Percentiles rank a stretch among this genome's conserved stretches.
Evolutionary conservation across 2,329 filamentous ascomycete species (phyloP).

Genomic region (Curvularia sp.): DNA sequence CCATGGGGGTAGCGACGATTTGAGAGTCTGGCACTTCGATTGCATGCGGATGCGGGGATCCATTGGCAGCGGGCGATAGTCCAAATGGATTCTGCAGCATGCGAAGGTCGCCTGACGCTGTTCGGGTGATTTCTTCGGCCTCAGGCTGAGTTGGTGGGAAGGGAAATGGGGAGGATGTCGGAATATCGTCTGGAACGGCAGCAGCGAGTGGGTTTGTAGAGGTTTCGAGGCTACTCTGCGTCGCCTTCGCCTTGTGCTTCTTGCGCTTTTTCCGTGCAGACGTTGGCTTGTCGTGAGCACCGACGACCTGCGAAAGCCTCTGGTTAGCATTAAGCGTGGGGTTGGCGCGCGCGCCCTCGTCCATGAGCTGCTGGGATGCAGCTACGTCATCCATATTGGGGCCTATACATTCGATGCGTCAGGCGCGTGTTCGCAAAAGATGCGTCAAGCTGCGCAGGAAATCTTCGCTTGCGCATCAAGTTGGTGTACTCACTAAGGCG

Average conservation of each 20-base stretch:
- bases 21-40: conserved; percentile 29
- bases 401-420: conserved; percentile 20
- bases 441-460: not conserved
- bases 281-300: not conserved
- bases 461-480: not conserved
- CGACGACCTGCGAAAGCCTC: not conserved
- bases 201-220: not conserved
- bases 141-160: conserved; percentile 13
- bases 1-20: not conserved
- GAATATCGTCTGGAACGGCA: not conserved
- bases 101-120: not conserved
- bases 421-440: conserved; percentile 11
- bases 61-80: not conserved
- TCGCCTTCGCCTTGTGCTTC: conserved; percentile 1
- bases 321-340: not conserved
- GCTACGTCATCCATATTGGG: conserved; percentile 30
- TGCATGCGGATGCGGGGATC: not conserved
- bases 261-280: conserved; percentile 2
- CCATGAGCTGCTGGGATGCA: conserved; percentile 33
- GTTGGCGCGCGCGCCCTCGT: conserved; percentile 15
- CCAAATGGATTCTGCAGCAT: not conserved
- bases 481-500: conserved; percentile 27
- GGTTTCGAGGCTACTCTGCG: not conserved
- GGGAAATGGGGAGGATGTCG: conserved; percentile 15
- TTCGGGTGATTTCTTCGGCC: not conserved